Percentiles rank a stretch among this genome's conserved stretches.
phyloP scores from a whole-genome alignment of 805 yeast genomes.

The Starmerella khaoyaiensis region DNA sequence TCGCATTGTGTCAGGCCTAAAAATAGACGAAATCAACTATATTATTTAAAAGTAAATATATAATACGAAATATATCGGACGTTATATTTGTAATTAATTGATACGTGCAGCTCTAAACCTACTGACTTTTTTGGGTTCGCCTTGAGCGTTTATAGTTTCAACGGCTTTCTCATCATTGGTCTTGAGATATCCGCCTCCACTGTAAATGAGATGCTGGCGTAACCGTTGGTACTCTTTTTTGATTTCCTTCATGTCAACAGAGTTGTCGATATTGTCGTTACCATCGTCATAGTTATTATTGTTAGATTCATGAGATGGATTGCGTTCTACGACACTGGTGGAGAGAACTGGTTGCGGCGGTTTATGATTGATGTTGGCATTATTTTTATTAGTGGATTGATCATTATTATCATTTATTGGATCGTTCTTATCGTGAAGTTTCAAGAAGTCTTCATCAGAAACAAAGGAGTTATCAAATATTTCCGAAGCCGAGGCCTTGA shows the following conservation, averaged over 20 bases:
- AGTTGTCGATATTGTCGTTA: constrained; percentile 4
- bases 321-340: constrained; percentile 9
- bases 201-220: constrained; percentile 38
- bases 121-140: constrained; percentile 47
- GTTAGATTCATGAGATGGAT: constrained; percentile 2
- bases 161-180: constrained; percentile 41
- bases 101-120: constrained; percentile 49
- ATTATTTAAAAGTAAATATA: too few species aligned
- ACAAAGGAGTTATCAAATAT: constrained; percentile 19
- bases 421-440: constrained; percentile 14
- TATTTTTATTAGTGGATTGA: not conserved
- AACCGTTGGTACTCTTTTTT: constrained; percentile 44
- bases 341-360: constrained; percentile 10
- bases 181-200: constrained; percentile 37
- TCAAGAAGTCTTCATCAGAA: constrained; percentile 21
- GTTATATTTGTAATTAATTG: not conserved
- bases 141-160: constrained; percentile 57
- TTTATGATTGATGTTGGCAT: not conserved
- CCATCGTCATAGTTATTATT: constrained; percentile 2
- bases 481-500: constrained; percentile 13
- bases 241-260: constrained; percentile 20
- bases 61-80: too few species aligned
- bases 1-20: too few species aligned
- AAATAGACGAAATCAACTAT: too few species aligned
- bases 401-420: not conserved